A percentile compares a stretch with the other conserved stretches of the same genome.
Conservation (phyloP, 345 rosid genomes). For the Salix koriyanagi region DNA sequence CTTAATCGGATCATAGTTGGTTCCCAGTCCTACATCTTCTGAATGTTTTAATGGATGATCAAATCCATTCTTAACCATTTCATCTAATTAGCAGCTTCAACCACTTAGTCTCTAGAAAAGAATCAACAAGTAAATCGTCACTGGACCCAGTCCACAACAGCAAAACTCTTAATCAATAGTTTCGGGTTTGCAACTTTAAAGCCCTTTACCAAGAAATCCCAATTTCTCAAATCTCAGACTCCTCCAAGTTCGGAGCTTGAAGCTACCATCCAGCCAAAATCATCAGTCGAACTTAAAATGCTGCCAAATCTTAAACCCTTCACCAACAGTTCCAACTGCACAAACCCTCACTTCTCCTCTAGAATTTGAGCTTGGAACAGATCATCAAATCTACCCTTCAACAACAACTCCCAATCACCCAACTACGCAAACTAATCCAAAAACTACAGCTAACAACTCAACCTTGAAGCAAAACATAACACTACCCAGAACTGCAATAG, state of each 20-base stretch:
- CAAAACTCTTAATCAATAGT: constrained; percentile 8
- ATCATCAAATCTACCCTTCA: background rate
- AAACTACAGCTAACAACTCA: background rate
- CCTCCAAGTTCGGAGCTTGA: background rate
- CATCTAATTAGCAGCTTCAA: constrained; percentile 14
- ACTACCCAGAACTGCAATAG: background rate
- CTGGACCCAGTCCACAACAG: background rate
- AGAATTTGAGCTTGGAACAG: background rate
- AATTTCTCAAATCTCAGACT: background rate
- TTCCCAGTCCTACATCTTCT: constrained; percentile 26
- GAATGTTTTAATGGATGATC: constrained; percentile 41
- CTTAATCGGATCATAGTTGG: constrained; percentile 25
- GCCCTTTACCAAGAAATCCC: constrained; percentile 3
- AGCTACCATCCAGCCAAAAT: background rate
- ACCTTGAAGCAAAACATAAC: background rate
- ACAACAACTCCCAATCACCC: background rate
- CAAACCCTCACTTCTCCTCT: background rate
- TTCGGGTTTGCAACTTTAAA: constrained; percentile 1
- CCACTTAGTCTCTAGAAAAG: background rate
- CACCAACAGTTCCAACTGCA: background rate
- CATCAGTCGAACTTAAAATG: constrained; percentile 1
- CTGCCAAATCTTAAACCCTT: constrained; percentile 9
- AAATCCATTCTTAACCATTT: constrained; percentile 54
- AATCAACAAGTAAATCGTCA: background rate
- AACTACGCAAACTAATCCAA: background rate